These are phyloP conservation scores for Scolecobasidium constrictum DNA, from an alignment of 2,329 filamentous ascomycete species.

Conservation along the genomic window DNA sequence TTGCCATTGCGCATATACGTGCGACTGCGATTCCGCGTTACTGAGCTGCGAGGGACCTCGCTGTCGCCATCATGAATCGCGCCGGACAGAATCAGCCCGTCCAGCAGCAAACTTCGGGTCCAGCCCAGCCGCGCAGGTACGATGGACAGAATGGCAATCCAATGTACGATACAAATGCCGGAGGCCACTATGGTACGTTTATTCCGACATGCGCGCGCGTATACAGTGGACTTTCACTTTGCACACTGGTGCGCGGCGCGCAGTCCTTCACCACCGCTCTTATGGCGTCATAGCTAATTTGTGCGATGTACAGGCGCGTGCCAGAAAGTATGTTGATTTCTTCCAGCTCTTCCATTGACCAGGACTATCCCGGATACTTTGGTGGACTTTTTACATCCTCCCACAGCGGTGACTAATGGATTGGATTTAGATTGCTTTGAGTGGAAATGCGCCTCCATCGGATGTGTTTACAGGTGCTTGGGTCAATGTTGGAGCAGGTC, in stretches of 20 bases:
- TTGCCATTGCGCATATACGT: no score
- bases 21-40: no score
- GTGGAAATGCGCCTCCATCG: constrained; percentile 76
- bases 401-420: constrained; percentile 11
- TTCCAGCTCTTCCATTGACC: no score
- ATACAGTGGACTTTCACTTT: no score
- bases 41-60: no score
- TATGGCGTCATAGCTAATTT: background rate
- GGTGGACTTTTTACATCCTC: constrained; percentile 12
- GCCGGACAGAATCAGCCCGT: constrained; percentile 3
- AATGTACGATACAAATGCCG: constrained; percentile 33
- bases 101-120: constrained; percentile 6
- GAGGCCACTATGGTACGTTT: constrained; percentile 39
- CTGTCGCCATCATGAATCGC: constrained; percentile 7
- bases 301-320: constrained; percentile 7
- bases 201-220: background rate
- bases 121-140: constrained; percentile 19
- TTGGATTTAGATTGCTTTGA: constrained; percentile 61
- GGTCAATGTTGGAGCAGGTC: constrained; percentile 63
- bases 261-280: background rate
- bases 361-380: constrained; percentile 10
- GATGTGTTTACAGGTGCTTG: constrained; percentile 90
- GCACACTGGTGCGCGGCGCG: no score
- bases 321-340: constrained; percentile 10
- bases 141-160: constrained; percentile 39